Percentiles rank a stretch among this genome's conserved stretches.
phyloP scores from a whole-genome alignment of 257 asterid species.

The Lantana camara region DNA sequence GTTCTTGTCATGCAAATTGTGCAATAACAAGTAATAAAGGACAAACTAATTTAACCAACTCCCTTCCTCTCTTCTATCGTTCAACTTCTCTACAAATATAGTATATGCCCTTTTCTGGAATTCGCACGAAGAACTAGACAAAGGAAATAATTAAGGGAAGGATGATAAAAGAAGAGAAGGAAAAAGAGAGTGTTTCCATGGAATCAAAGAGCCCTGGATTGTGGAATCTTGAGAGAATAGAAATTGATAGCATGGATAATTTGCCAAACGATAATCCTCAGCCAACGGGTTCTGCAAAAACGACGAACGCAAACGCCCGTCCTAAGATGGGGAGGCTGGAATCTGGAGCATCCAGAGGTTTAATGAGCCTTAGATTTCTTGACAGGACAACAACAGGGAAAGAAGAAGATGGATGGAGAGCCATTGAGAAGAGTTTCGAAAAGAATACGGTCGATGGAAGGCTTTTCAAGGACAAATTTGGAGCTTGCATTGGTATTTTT shows the following conservation, averaged over 20 bases:
- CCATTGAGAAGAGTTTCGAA: conserved; percentile 63
- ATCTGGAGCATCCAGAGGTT: conserved; percentile 68
- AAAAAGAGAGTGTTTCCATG: conserved; percentile 21
- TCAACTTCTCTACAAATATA: too few species aligned
- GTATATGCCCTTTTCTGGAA: too few species aligned
- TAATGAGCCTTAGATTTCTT: conserved; percentile 74
- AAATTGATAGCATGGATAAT: conserved; percentile 50
- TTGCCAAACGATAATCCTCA: conserved; percentile 28
- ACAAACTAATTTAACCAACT: too few species aligned
- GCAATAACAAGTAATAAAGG: too few species aligned
- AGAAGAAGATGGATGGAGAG: conserved; percentile 80
- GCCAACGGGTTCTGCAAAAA: conserved; percentile 12
- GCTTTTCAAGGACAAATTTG: conserved; percentile 76
- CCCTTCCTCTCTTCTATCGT: too few species aligned
- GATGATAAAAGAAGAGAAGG: neutral
- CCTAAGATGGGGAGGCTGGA: conserved; percentile 51
- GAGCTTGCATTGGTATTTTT: conserved; percentile 76
- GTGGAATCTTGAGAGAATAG: conserved; percentile 51
- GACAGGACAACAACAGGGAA: conserved; percentile 75
- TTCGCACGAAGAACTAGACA: too few species aligned
- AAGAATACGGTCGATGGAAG: conserved; percentile 47
- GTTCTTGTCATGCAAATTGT: too few species aligned
- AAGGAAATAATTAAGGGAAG: too few species aligned
- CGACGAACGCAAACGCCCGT: conserved; percentile 15
- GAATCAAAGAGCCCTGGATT: conserved; percentile 28